These are phyloP conservation scores for Zygoascus meyerae DNA, from an alignment of 1,139 yeast species.

Conservation along the genomic window DNA sequence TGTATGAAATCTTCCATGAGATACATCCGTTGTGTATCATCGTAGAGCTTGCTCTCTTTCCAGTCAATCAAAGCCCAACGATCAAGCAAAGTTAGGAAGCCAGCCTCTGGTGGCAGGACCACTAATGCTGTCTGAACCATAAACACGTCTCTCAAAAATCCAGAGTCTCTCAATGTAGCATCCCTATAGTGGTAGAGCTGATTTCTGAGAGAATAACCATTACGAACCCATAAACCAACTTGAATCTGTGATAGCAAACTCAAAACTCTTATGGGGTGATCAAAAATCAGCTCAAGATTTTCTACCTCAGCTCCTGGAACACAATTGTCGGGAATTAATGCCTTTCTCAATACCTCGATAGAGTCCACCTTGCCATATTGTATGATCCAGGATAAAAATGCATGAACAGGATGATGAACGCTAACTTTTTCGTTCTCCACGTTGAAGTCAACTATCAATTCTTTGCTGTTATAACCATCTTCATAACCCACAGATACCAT, in stretches of 20 bases:
- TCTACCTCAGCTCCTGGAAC: conserved; percentile 15
- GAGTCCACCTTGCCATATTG: conserved; percentile 42
- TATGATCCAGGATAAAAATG: conserved; percentile 64
- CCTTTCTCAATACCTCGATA: conserved; percentile 28
- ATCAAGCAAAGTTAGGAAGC: conserved; percentile 53
- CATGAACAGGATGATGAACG: conserved; percentile 75
- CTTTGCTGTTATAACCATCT: conserved; percentile 11
- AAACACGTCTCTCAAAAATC: conserved; percentile 70
- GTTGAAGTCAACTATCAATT: conserved; percentile 34
- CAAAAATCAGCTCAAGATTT: conserved; percentile 43
- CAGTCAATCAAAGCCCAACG: conserved; percentile 33
- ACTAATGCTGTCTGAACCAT: conserved; percentile 63
- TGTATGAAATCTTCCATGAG: conserved; percentile 79
- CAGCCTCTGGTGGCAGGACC: conserved; percentile 51
- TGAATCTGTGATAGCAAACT: conserved; percentile 71
- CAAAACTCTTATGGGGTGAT: conserved; percentile 70
- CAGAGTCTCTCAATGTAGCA: conserved; percentile 78
- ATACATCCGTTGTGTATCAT: conserved; percentile 39
- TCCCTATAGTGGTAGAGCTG: conserved; percentile 77
- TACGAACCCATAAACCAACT: conserved; percentile 86
- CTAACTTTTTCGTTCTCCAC: conserved; percentile 51
- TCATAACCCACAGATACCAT: conserved; percentile 5
- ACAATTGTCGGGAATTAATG: conserved; percentile 19
- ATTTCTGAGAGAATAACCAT: conserved; percentile 69
- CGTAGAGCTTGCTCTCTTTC: conserved; percentile 37